Percentiles rank a stretch among this genome's conserved stretches.
These are phyloP conservation scores for Centaurea solstitialis DNA, from an alignment of 129 eudicot genomes.

Conservation along the genomic window DNA sequence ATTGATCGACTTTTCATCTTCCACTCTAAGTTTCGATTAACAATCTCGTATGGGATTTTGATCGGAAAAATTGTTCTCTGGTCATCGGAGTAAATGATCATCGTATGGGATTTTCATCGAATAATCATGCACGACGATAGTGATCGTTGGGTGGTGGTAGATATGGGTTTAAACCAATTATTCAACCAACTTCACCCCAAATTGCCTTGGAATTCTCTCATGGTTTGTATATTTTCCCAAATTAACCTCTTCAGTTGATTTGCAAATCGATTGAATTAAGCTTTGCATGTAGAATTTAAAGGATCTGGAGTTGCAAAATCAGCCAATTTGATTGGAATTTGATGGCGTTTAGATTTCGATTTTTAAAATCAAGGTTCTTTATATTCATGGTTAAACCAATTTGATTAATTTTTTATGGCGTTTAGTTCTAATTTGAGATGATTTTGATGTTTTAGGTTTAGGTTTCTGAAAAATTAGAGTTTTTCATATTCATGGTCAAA, in stretches of 20 bases:
- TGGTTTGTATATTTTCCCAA: conserved; percentile 48
- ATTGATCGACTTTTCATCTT: too few species aligned
- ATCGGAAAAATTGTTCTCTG: too few species aligned
- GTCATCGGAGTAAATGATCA: conserved; percentile 24
- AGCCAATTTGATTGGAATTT: neutral
- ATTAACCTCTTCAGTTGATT: neutral
- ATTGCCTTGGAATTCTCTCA: conserved; percentile 86
- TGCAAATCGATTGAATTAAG: too few species aligned
- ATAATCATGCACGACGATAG: conserved; percentile 87
- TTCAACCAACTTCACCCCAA: conserved; percentile 63
- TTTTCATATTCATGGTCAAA: too few species aligned
- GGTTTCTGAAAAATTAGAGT: neutral
- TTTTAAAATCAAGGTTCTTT: too few species aligned
- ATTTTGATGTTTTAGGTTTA: neutral
- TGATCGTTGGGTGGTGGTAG: conserved; percentile 73
- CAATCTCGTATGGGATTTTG: too few species aligned
- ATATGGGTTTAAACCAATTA: conserved; percentile 63
- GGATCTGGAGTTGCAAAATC: neutral
- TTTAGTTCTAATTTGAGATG: neutral
- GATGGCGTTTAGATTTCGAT: too few species aligned
- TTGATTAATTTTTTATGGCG: too few species aligned
- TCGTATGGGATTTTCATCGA: conserved; percentile 85
- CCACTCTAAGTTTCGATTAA: too few species aligned
- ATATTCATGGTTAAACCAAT: too few species aligned
- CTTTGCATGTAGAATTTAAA: neutral